These are phyloP conservation scores for Misopates orontium DNA, from an alignment of 257 asterid genomes.

Conservation along the genomic window DNA sequence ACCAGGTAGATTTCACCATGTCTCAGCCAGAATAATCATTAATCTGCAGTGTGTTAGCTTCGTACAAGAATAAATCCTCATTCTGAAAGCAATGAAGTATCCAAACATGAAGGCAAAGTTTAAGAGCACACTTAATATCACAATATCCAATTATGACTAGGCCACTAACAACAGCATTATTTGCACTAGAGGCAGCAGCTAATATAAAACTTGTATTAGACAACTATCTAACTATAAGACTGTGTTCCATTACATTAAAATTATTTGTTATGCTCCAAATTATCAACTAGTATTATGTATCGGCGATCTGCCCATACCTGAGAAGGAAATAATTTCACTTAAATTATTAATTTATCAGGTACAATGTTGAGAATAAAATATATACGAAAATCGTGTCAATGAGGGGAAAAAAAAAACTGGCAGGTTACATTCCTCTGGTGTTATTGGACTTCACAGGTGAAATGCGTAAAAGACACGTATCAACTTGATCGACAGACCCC, in stretches of 20 bases:
- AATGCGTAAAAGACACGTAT: neutral
- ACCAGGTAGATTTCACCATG: slow-evolving; percentile 5
- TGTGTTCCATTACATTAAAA: neutral
- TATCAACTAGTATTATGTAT: neutral
- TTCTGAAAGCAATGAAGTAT: slow-evolving; percentile 1
- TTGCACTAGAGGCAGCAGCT: neutral
- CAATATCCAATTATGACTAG: neutral
- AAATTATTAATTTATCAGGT: neutral
- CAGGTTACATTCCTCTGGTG: too few relatives aligned
- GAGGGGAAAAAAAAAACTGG: neutral
- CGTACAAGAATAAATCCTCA: neutral
- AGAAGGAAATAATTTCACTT: neutral
- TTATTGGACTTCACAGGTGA: neutral
- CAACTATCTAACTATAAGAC: neutral
- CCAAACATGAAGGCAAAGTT: neutral
- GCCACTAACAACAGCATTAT: neutral
- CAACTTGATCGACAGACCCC: slow-evolving; percentile 2
- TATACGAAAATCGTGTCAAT: neutral
- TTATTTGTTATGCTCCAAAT: neutral
- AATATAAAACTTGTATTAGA: neutral
- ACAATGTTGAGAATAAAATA: neutral
- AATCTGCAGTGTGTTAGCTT: neutral
- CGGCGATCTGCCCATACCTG: neutral
- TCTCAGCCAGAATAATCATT: neutral
- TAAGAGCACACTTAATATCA: neutral